Conservation (phyloP, 768 basidiomycete genomes). For the Panaeolus cyanescens region DNA sequence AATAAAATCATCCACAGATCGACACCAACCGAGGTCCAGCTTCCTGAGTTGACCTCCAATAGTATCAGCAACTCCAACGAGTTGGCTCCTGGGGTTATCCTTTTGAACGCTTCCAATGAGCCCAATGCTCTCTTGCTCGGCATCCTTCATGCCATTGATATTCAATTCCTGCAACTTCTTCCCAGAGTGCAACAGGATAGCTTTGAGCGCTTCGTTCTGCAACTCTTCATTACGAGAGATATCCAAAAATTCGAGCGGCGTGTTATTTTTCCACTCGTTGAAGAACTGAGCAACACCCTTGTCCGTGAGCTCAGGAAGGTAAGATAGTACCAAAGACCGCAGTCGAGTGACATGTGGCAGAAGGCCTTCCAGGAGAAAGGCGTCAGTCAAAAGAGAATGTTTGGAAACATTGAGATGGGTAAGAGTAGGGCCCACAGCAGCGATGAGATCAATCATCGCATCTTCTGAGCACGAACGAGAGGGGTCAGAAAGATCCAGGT, state of each 20-base stretch:
- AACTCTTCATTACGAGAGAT: conserved; percentile 65
- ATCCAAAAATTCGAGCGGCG: conserved; percentile 54
- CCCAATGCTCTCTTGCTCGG: conserved; percentile 45
- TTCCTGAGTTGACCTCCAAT: conserved; percentile 36
- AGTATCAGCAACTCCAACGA: background rate
- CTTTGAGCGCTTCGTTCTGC: conserved; percentile 52
- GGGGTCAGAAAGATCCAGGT: conserved; percentile 73
- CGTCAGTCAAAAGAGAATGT: conserved; percentile 62
- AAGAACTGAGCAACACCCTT: conserved; percentile 74
- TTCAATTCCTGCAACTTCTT: conserved; percentile 55
- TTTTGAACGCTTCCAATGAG: conserved; percentile 32
- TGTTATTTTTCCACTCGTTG: conserved; percentile 49
- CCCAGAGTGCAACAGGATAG: conserved; percentile 73
- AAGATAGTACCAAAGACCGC: conserved; percentile 51
- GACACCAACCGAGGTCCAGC: conserved; percentile 86
- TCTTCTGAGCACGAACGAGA: conserved; percentile 54
- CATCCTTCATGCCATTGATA: conserved; percentile 78
- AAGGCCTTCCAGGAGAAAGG: conserved; percentile 63
- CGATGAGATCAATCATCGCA: conserved; percentile 57
- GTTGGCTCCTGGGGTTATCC: conserved; percentile 14
- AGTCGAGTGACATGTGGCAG: conserved; percentile 48
- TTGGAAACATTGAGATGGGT: conserved; percentile 71
- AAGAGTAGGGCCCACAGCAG: conserved; percentile 54
- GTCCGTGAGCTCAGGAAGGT: conserved; percentile 67
- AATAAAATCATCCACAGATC: conserved; percentile 80